Percentiles rank a stretch among this genome's conserved stretches.
Evolutionary conservation across 805 yeast species (phyloP).

Genomic region (Ogataea corticis): DNA sequence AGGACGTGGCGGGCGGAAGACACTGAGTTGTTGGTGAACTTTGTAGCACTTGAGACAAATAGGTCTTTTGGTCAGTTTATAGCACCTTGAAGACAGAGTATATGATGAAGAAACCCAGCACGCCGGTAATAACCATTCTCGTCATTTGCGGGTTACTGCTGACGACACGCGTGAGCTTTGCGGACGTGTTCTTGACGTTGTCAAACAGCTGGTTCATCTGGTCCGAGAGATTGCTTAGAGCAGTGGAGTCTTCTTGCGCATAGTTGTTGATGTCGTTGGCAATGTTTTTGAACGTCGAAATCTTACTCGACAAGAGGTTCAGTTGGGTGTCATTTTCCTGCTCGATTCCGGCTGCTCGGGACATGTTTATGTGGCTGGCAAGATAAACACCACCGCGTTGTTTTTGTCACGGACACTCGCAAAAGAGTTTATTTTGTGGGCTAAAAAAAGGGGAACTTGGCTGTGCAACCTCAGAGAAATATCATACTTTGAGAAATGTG

Average conservation of each 20-base stretch:
- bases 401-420: too few relatives aligned
- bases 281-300: conserved; percentile 61
- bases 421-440: too few relatives aligned
- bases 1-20: conserved; percentile 60
- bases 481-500: too few relatives aligned
- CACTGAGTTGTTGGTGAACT: conserved; percentile 13
- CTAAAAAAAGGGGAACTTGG: neutral
- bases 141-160: conserved; percentile 58
- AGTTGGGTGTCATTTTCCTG: conserved; percentile 61
- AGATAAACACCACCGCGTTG: neutral
- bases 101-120: conserved; percentile 53
- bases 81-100: conserved; percentile 56
- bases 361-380: conserved; percentile 17
- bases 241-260: conserved; percentile 53
- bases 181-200: conserved; percentile 52
- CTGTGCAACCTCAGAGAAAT: too few relatives aligned
- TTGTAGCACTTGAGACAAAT: too few relatives aligned
- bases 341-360: conserved; percentile 32
- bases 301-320: conserved; percentile 62
- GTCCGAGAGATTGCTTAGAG: conserved; percentile 44
- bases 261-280: conserved; percentile 68
- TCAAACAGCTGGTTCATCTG: conserved; percentile 51
- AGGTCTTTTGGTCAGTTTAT: conserved; percentile 1
- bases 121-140: conserved; percentile 58
- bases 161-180: conserved; percentile 55